Evolutionary conservation across 23 red algal species (phyloP), one percentile per base, ranked within the genome.

Genomic region (Gracilaria domingensis): DNA sequence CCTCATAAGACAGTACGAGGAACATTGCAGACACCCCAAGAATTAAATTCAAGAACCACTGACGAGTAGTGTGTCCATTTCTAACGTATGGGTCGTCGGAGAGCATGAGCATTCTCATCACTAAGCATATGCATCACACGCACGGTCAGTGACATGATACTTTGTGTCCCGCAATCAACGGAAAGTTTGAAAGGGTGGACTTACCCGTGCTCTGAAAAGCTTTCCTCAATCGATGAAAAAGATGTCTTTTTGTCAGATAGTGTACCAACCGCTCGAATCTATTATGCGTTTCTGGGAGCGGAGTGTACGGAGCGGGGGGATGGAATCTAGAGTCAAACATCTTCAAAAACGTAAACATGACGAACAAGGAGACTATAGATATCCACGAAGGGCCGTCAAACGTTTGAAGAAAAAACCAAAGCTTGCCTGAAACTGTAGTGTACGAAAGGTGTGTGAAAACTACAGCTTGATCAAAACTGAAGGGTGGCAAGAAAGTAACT

Each of bases 401-500:
- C 12, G 84, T 59, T 0, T 40, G 51, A 24, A 88, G 20, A 42
- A 77, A 88, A 36, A 88, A 88, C 36, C 39, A 35, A 29, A 24
- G 23, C 6, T 23, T 8, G 21, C 39, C 24, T 6, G 65, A 36
- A 24, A 54, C 25, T 23, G 48, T 45, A 9, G 84, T 34, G 8
- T 79, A 25, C 12, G 29, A 34, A 30, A 77, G 26, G 44, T 88
- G 67, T 3, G 48, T 44, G 38, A 88, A 45, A 12, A 79, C 56
- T 25, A 24, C 30, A 7, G 47, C 12, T 26, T 47, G 33, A 30
- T 88, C 84, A 48, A 33, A 57, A 17, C 59, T 16, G 45, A 88
- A 88, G 8, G 84, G 47, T 12, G 84, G 84, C 14, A 88, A 53
- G n/a, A 75, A 88, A 38, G 77, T 67, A 4, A 88, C 72, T 49